Conservation (phyloP, 225 moss, liverwort and hornwort species). For the Neckera pumila region DNA sequence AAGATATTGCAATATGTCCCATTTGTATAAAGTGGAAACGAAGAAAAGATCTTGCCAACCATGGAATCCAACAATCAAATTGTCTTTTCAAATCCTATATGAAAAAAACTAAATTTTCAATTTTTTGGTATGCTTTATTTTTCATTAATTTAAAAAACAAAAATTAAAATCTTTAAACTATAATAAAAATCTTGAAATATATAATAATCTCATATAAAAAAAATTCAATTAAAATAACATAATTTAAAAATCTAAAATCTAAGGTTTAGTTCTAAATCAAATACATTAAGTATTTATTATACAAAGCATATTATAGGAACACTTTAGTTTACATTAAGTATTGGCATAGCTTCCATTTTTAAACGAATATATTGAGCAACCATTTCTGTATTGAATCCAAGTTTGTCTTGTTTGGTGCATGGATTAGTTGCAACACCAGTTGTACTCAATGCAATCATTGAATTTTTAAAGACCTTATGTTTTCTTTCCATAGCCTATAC, state of each 20-base stretch:
- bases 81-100: neutral
- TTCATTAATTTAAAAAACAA: neutral
- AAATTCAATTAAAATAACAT: neutral
- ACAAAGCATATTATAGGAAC: neutral
- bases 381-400: conserved; percentile 1
- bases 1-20: neutral
- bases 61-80: conserved; percentile 6
- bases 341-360: conserved; percentile 15
- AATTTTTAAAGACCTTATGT: neutral
- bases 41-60: neutral
- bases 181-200: neutral
- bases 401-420: neutral
- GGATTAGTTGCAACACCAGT: neutral
- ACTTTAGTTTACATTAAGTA: neutral
- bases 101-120: too few species aligned
- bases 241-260: too few species aligned
- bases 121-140: fast-evolving
- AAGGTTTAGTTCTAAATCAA: too few species aligned
- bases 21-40: neutral
- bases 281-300: too few species aligned
- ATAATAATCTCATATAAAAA: neutral
- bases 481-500: conserved; percentile 4
- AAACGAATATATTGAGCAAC: conserved; percentile 4
- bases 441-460: neutral
- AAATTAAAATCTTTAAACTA: too few species aligned